These are phyloP conservation scores for Ceratocystis ficicola DNA, from an alignment of 2,329 filamentous ascomycete genomes.

Conservation along the genomic window DNA sequence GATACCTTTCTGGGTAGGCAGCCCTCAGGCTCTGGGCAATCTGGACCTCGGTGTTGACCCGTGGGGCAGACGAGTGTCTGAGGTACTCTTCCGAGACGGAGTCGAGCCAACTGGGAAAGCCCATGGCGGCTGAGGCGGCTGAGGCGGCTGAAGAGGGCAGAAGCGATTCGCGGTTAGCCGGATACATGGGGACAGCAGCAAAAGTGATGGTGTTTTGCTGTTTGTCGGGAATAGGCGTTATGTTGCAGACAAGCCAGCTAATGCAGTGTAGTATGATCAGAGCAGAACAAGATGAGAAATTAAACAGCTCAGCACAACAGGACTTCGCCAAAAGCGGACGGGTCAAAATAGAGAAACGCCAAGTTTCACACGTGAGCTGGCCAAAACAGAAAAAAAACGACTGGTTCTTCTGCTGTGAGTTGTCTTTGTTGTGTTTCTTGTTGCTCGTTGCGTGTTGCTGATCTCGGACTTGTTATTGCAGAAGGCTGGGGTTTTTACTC, in stretches of 20 bases:
- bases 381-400: too few relatives aligned
- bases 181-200: neutral
- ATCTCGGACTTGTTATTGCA: neutral
- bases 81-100: slow-evolving; percentile 26
- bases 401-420: neutral
- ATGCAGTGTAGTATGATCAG: neutral
- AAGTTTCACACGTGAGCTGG: too few relatives aligned
- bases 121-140: neutral
- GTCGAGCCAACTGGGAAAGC: slow-evolving; percentile 23
- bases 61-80: slow-evolving; percentile 32
- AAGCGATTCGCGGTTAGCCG: neutral
- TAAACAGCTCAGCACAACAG: neutral
- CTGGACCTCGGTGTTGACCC: slow-evolving; percentile 35
- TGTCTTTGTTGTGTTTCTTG: neutral
- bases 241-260: neutral
- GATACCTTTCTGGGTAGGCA: slow-evolving; percentile 35
- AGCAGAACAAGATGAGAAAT: neutral
- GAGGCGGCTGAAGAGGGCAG: neutral
- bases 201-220: neutral
- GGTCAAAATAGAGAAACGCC: neutral
- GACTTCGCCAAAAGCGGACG: neutral
- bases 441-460: neutral
- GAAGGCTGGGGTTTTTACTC: neutral
- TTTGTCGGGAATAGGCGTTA: neutral
- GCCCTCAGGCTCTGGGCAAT: slow-evolving; percentile 32